These are phyloP conservation scores for Handroanthus guayacan DNA, from an alignment of 257 asterid genomes.

Conservation along the genomic window DNA sequence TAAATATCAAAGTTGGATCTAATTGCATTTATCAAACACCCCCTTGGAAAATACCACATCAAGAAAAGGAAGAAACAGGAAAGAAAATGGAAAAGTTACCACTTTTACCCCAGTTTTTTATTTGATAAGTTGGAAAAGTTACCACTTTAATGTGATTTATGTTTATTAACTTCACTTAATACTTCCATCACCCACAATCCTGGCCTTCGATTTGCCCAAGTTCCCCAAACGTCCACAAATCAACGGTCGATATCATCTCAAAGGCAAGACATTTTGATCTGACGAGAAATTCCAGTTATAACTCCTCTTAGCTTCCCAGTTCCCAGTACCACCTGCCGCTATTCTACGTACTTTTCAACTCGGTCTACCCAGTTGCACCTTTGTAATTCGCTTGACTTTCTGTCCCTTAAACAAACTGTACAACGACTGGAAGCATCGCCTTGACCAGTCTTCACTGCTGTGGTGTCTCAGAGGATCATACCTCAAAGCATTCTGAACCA, in stretches of 20 bases:
- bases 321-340: background rate
- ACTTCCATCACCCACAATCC: background rate
- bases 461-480: background rate
- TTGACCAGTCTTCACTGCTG: background rate
- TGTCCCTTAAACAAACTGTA: background rate
- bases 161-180: no score
- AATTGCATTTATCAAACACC: no score
- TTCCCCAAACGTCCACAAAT: background rate
- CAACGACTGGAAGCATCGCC: constrained; percentile 1
- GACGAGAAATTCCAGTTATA: constrained; percentile 5
- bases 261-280: background rate
- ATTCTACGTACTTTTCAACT: background rate
- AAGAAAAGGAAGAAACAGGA: no score
- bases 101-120: no score
- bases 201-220: background rate
- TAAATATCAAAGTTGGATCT: no score
- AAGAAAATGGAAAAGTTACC: no score
- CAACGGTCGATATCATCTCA: background rate
- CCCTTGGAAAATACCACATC: no score
- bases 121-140: no score
- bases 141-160: no score
- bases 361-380: background rate
- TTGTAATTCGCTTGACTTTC: background rate
- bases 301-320: background rate
- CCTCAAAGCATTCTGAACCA: background rate